phyloP scores from a whole-genome alignment of 2,329 filamentous ascomycete species.

The Alternaria sp. region DNA sequence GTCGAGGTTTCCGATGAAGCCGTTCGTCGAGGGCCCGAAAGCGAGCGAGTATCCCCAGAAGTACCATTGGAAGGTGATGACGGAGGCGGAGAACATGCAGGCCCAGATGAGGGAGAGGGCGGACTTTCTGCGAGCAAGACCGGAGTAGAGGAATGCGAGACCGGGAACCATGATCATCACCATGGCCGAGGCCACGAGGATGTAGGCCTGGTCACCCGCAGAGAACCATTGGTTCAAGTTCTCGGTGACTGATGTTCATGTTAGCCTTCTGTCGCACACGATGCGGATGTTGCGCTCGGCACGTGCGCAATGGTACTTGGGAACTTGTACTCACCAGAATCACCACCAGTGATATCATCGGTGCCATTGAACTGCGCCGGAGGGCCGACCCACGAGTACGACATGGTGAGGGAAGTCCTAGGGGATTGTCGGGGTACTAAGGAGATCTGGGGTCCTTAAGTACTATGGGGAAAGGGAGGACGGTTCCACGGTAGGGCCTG shows the following conservation, averaged over 20 bases:
- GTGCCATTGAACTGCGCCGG: constrained; percentile 59
- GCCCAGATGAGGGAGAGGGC: constrained; percentile 97
- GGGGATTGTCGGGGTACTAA: constrained; percentile 14
- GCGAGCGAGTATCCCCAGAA: constrained; percentile 98
- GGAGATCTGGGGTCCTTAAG: constrained; percentile 8
- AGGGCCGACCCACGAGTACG: constrained; percentile 56
- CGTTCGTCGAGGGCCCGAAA: constrained; percentile 83
- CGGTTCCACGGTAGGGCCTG: constrained; percentile 19
- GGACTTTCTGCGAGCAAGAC: constrained; percentile 95
- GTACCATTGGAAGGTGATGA: constrained; percentile 98
- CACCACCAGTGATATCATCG: constrained; percentile 70
- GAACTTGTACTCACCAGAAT: constrained; percentile 70
- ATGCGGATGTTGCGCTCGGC: constrained; percentile 17
- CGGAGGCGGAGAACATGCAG: constrained; percentile 89
- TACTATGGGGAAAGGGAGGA: constrained; percentile 1
- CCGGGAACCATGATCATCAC: constrained; percentile 96
- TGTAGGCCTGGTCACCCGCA: constrained; percentile 91
- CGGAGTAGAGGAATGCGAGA: constrained; percentile 96
- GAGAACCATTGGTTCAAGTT: constrained; percentile 98
- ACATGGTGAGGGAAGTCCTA: constrained; percentile 48
- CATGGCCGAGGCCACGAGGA: constrained; percentile 88
- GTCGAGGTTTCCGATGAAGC: constrained; percentile 88
- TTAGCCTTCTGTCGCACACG: constrained; percentile 15
- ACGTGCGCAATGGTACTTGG: constrained; percentile 26
- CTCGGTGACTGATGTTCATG: constrained; percentile 67